A percentile compares a stretch with the other conserved stretches of the same genome.
Conservation (phyloP, 208 protist species). For the Trypanosomatidae sp. region DNA sequence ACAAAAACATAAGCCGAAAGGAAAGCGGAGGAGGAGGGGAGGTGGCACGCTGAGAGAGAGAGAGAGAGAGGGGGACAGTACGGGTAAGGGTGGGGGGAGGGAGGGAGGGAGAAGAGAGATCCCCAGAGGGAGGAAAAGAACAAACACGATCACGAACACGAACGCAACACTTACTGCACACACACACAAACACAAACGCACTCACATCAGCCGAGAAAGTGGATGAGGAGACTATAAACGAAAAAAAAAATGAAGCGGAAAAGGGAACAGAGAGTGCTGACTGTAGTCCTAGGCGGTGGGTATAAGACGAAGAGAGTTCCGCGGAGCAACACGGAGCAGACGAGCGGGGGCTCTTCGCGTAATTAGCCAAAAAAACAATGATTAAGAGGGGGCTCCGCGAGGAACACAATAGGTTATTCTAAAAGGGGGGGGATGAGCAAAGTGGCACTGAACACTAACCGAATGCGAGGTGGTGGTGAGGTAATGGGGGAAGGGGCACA, state of each 20-base stretch:
- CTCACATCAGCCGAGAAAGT: not conserved
- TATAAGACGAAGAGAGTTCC: not conserved
- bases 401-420: not conserved
- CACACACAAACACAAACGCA: not conserved
- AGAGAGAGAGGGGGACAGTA: too few species aligned
- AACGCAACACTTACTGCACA: not conserved
- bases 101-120: too few species aligned
- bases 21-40: too few species aligned
- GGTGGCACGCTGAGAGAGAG: too few species aligned
- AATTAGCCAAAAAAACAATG: not conserved
- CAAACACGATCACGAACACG: not conserved
- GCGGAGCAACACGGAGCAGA: not conserved
- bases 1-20: too few species aligned
- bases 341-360: not conserved
- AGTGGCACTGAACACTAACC: not conserved
- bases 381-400: not conserved
- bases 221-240: not conserved
- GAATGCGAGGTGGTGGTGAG: not conserved
- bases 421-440: not conserved
- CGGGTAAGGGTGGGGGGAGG: too few species aligned
- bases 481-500: not conserved
- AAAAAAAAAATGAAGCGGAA: not conserved
- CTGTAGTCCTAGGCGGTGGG: not conserved
- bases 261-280: slow-evolving; percentile 5
- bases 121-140: too few species aligned